Base-by-base conservation (phyloP, 345 rosid species). In the Salix udensis region DNA sequence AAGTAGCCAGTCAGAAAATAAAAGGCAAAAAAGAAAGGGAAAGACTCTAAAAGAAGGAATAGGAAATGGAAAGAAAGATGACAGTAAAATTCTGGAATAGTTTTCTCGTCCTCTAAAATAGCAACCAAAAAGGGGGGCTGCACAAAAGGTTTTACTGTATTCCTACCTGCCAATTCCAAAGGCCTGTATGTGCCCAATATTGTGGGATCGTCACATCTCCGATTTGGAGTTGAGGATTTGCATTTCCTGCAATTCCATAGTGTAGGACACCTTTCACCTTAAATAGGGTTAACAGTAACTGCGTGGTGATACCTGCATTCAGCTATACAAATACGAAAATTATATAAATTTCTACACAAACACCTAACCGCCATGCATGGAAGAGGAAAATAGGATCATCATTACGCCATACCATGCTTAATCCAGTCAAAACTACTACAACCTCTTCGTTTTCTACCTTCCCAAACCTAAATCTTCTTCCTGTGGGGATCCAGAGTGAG, bases 81-180 rank as follows among this genome's bases (percentile, higher is more conserved):
- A 10, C 44, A 7, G 11, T 10, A 40, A 40, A 9, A 40, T 1
- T 40, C 44, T 40, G 37, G 5, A 34, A 34, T 34, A 4, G 5
- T 34, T 34, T 34, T 34, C 36, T 9, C 42, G 0, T 39, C 42
- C 10, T 39, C 5, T 39, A 39, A 39, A 39, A 1, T 40, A 40
- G 44, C 44, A 10, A 40, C 44, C 44, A 40, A 6, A 39, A 7
- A 39, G 11, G 42, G 11, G 42, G 42, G 11, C 42, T 39, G 48
- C 4, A 42, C 15, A 44, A 44, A 44, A 2, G 50, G 44, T 40
- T 12, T 3, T 44, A 44, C 16, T 44, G 16, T 44, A 13, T 11
- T 44, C 50, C 50, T 39, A 85, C 92, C 92, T 92, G 94, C 91
- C 97, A 93, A 78, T 76, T 86, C 98, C 95, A 93, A 34, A 93